Percentiles rank a stretch among this genome's conserved stretches.
These are phyloP conservation scores for Eucalyptus caleyi DNA, from an alignment of 345 rosid species.

Conservation along the genomic window DNA sequence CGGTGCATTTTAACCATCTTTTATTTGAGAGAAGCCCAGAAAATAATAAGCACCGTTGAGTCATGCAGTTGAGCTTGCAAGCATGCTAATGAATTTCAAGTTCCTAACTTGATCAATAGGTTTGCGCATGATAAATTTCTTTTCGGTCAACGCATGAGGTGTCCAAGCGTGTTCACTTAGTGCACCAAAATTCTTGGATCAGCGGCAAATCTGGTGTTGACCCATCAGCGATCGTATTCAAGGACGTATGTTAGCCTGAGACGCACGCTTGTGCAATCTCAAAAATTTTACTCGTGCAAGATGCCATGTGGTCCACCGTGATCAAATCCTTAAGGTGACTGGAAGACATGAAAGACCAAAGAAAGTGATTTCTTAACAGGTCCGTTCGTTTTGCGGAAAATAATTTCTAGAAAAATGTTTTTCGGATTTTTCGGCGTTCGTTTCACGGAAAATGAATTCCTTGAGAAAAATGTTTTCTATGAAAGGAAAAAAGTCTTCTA, in stretches of 20 bases:
- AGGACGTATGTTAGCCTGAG: neutral
- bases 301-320: neutral
- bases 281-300: neutral
- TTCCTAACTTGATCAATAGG: neutral
- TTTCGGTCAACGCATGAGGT: neutral
- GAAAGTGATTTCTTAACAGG: neutral
- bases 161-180: neutral
- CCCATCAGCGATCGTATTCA: neutral
- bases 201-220: neutral
- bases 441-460: too few relatives aligned
- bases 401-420: fast-evolving
- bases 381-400: fast-evolving
- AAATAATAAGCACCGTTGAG: neutral
- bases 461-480: fast-evolving
- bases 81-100: neutral
- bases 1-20: neutral
- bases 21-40: neutral
- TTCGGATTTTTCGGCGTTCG: fast-evolving
- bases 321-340: neutral
- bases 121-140: neutral
- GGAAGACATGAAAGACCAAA: neutral
- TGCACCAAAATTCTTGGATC: neutral
- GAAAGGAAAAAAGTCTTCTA: fast-evolving
- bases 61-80: neutral
- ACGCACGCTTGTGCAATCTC: neutral